These are phyloP conservation scores for Beauveria sp. DNA, from an alignment of 2,329 filamentous ascomycete genomes.

Conservation along the genomic window DNA sequence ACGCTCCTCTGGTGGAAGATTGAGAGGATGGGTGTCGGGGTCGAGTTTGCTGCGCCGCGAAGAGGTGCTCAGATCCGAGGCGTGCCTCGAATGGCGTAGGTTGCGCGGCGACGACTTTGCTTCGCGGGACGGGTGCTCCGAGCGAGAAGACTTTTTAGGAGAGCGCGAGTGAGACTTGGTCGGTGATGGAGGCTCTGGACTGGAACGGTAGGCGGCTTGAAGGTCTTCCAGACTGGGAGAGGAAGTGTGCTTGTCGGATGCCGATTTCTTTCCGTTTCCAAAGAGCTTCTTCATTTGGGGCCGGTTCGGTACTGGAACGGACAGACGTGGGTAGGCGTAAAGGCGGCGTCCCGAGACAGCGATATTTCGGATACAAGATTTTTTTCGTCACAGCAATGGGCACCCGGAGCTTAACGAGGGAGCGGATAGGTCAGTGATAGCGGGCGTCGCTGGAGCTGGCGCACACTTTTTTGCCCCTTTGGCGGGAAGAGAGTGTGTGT, in stretches of 20 bases:
- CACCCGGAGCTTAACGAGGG: background rate
- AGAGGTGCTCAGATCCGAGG: constrained; percentile 38
- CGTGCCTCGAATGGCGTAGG: constrained; percentile 40
- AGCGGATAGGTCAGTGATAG: background rate
- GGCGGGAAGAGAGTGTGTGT: constrained; percentile 4
- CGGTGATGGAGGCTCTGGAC: constrained; percentile 29
- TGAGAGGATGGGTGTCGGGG: constrained; percentile 75
- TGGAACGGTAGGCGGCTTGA: constrained; percentile 28
- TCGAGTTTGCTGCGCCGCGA: constrained; percentile 50
- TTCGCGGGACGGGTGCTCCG: constrained; percentile 21
- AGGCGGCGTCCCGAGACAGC: constrained; percentile 10
- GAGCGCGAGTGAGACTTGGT: constrained; percentile 28
- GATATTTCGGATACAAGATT: constrained; percentile 11
- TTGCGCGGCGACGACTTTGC: constrained; percentile 27
- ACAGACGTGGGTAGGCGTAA: constrained; percentile 6
- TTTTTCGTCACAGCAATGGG: constrained; percentile 1
- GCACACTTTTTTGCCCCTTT: constrained; percentile 5
- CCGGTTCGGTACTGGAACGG: constrained; percentile 15
- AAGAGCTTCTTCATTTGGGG: constrained; percentile 47
- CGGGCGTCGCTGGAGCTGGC: background rate
- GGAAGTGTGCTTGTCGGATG: constrained; percentile 30
- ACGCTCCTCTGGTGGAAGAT: constrained; percentile 82
- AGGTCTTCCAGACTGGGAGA: constrained; percentile 30
- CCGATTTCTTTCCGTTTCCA: constrained; percentile 32
- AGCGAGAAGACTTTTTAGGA: constrained; percentile 28